Evolutionary conservation across 352 stramenopile genomes (phyloP).

Genomic region (Hyaloperonospora brassicae): DNA sequence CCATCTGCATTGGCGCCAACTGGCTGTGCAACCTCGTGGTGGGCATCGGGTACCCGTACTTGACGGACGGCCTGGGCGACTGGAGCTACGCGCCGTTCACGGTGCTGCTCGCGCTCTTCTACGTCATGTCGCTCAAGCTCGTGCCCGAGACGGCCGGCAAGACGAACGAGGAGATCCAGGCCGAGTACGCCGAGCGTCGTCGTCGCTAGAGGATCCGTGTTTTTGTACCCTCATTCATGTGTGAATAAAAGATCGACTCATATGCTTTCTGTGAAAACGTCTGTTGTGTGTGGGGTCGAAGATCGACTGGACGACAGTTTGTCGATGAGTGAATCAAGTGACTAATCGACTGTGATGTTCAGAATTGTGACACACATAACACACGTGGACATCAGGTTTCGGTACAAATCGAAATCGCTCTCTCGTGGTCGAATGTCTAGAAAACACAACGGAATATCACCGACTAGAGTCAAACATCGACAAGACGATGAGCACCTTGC

Average conservation of each 20-base stretch:
- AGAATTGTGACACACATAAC: too few relatives aligned
- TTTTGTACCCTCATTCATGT: background rate
- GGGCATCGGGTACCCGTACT: constrained; percentile 34
- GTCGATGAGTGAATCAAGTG: too few relatives aligned
- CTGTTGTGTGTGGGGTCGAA: too few relatives aligned
- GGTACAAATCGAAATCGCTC: too few relatives aligned
- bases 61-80: constrained; percentile 26
- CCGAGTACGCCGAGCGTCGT: constrained; percentile 30
- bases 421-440: too few relatives aligned
- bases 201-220: background rate
- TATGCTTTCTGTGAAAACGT: background rate
- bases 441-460: too few relatives aligned
- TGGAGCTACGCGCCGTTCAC: constrained; percentile 37
- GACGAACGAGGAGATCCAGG: constrained; percentile 48
- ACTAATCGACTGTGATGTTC: too few relatives aligned
- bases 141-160: constrained; percentile 46
- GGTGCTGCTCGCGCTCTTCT: constrained; percentile 31
- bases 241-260: constrained; percentile 1
- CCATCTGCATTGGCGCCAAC: constrained; percentile 34
- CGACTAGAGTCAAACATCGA: too few relatives aligned
- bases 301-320: too few relatives aligned
- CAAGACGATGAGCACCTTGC: too few relatives aligned
- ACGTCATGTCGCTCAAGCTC: constrained; percentile 33
- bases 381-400: too few relatives aligned
- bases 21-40: constrained; percentile 44